Base-by-base conservation (phyloP, 345 rosid genomes). In the Tarenaya hassleriana region DNA sequence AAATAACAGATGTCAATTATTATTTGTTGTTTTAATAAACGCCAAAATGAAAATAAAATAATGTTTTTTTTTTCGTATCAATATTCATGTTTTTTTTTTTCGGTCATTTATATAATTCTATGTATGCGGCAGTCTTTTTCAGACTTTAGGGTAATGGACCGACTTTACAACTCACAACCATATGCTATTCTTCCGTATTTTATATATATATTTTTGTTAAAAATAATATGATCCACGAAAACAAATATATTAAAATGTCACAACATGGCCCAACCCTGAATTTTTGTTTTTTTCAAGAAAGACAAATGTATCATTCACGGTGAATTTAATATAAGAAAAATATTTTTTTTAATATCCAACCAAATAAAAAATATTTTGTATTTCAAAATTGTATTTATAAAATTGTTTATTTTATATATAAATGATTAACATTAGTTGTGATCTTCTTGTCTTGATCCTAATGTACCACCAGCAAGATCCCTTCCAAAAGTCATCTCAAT, bases 71-170 rank as follows among this genome's bases (percentile, higher is more conserved):
- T 33, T 33, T 33, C 7, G 35, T 33, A 33, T 33, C 1, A 1
- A 1, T 7, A 33, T 33, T 33, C 35, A 33, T 33, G 35, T 33
- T 7, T 33, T 33, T 33, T 33, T 33, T 1, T 33, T 7, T 7
- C 7, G 10, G 10, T 33, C 7, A 7, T 11, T 33, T 11, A 33
- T 33, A 33, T 3, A 33, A 33, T 47, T 38, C 10, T 40, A 18
- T 16, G 34, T 18, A 20, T 13, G 16, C 20, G 27, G 27, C 10
- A 37, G 54, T 47, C 67, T 18, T 31, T 62, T 40, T 54, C 55
- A 41, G 40, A 37, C 57, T 63, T 63, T 56, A 24, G n/a, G 16
- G 10, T 55, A 50, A 50, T 64, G 69, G 57, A 64, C 57, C 69
- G 48, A 50, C 52, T 64, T 64, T 56, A 19, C 40, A 49, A 31